Evolutionary conservation across 495 filamentous ascomycete species (phyloP).

Genomic region (Echria macrotheca): DNA sequence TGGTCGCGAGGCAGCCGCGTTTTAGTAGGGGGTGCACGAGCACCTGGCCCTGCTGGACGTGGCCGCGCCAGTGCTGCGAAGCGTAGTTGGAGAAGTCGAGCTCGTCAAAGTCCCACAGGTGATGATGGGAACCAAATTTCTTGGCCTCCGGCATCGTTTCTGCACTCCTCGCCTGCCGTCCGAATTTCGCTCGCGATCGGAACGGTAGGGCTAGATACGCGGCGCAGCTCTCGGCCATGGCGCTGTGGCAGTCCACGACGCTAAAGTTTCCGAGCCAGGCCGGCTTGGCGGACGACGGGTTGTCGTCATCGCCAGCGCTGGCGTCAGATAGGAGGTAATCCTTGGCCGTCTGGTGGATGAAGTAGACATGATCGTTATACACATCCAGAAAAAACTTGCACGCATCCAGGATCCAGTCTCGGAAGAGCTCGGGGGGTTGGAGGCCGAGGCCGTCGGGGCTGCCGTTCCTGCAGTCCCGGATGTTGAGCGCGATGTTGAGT

Average conservation of each 20-base stretch:
- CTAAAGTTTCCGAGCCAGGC: conserved; percentile 16
- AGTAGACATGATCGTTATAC: conserved; percentile 27
- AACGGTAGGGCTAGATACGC: conserved; percentile 15
- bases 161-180: neutral
- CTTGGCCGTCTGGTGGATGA: conserved; percentile 43
- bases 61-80: conserved; percentile 3
- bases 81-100: conserved; percentile 10
- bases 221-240: conserved; percentile 15
- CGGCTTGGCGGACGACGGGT: conserved; percentile 3
- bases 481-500: conserved; percentile 21
- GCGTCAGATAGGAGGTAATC: conserved; percentile 36
- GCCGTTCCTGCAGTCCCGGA: conserved; percentile 12
- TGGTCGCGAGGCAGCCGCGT: too few species aligned
- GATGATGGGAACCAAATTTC: neutral
- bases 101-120: conserved; percentile 7
- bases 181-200: neutral
- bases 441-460: conserved; percentile 14
- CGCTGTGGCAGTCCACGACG: conserved; percentile 9
- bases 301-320: too few species aligned
- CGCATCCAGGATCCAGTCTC: conserved; percentile 21
- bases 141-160: neutral
- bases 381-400: conserved; percentile 31
- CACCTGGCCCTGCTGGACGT: neutral
- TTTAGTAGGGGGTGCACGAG: neutral
- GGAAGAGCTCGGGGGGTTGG: conserved; percentile 12